phyloP scores from a whole-genome alignment of 192 early-diverging fungal species.

The Umbelopsis sp. region DNA sequence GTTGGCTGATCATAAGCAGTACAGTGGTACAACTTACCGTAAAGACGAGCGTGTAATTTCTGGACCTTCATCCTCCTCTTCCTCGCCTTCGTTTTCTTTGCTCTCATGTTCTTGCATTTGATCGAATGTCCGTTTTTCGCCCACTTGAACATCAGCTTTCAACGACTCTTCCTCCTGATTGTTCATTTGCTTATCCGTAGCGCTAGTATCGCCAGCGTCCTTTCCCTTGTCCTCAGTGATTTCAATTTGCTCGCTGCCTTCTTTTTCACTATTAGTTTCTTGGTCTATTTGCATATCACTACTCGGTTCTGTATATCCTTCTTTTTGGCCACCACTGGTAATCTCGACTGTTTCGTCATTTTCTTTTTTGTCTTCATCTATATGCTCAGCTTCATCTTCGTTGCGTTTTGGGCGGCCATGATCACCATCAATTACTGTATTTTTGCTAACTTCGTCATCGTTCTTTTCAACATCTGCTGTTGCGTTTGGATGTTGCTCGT shows the following conservation, averaged over 20 bases:
- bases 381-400: background rate
- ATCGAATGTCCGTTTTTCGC: background rate
- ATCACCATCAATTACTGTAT: background rate
- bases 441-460: background rate
- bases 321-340: background rate
- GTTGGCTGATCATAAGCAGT: background rate
- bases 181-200: background rate
- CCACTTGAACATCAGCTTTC: background rate
- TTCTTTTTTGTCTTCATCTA: background rate
- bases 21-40: slow-evolving; percentile 26
- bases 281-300: background rate
- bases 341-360: background rate
- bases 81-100: slow-evolving; percentile 19
- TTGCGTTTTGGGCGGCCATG: background rate
- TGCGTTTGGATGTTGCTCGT: background rate
- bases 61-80: slow-evolving; percentile 32
- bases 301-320: too few species aligned
- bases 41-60: slow-evolving; percentile 36
- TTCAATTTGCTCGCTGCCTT: too few species aligned
- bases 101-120: slow-evolving; percentile 19
- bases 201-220: too few species aligned
- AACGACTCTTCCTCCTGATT: background rate
- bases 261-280: too few species aligned
- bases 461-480: slow-evolving; percentile 2
- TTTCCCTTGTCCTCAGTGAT: background rate